phyloP scores from a whole-genome alignment of 495 filamentous ascomycete species.

The Neurospora sp. region DNA sequence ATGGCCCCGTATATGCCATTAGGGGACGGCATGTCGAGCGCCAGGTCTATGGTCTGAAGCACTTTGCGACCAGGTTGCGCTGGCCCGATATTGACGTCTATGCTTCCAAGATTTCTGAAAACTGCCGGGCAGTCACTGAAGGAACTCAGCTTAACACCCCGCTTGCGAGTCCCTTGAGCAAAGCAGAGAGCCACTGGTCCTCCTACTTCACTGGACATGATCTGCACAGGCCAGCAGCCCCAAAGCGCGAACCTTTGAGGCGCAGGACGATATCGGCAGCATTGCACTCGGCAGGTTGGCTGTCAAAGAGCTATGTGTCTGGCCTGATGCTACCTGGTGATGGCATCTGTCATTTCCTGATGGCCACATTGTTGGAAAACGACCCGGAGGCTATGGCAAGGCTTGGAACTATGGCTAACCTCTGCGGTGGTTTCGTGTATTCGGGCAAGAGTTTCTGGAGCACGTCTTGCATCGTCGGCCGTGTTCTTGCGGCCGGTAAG shows the following conservation, averaged over 20 bases:
- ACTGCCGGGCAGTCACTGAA: conserved; percentile 25
- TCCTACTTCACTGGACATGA: conserved; percentile 25
- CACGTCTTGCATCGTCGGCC: conserved; percentile 63
- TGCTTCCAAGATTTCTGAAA: conserved; percentile 29
- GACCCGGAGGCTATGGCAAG: conserved; percentile 51
- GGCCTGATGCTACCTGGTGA: conserved; percentile 74
- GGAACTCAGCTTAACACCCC: conserved; percentile 34
- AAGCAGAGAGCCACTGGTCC: conserved; percentile 26
- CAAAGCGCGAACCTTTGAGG: conserved; percentile 20
- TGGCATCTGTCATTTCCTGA: conserved; percentile 60
- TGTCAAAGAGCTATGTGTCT: conserved; percentile 67
- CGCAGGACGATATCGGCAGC: conserved; percentile 32
- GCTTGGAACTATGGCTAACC: conserved; percentile 58
- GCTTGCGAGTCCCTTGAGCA: conserved; percentile 20
- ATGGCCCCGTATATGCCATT: conserved; percentile 29
- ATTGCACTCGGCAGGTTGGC: conserved; percentile 57
- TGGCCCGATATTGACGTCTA: conserved; percentile 42
- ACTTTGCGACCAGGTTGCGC: conserved; percentile 45
- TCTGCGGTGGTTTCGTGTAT: conserved; percentile 74
- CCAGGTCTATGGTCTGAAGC: conserved; percentile 44
- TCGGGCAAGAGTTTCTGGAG: conserved; percentile 69
- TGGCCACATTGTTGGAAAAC: conserved; percentile 69
- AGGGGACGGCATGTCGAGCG: conserved; percentile 35
- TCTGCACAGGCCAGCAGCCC: conserved; percentile 1
- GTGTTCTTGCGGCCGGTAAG: conserved; percentile 56